These are phyloP conservation scores for Zygotorulaspora mrakii DNA, from an alignment of 1,139 yeast species.

Conservation along the genomic window DNA sequence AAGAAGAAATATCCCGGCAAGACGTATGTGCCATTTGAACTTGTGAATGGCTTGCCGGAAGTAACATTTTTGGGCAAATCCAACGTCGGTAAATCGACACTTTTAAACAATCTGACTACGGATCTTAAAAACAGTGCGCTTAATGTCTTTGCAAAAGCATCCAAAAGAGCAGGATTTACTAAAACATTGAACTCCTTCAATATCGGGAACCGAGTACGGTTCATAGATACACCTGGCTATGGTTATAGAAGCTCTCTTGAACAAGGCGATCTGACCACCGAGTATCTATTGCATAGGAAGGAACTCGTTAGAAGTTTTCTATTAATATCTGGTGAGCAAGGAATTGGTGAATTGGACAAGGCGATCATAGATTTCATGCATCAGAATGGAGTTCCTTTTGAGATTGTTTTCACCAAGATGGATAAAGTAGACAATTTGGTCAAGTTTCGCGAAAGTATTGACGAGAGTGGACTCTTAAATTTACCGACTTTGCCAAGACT, in stretches of 20 bases:
- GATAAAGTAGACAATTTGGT: constrained; percentile 45
- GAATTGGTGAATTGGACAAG: constrained; percentile 54
- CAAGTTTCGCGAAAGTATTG: constrained; percentile 31
- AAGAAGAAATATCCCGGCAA: constrained; percentile 23
- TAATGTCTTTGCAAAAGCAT: constrained; percentile 49
- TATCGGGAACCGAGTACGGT: constrained; percentile 55
- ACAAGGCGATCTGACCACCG: constrained; percentile 67
- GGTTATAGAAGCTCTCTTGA: constrained; percentile 57
- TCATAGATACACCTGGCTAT: constrained; percentile 86
- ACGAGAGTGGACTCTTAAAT: constrained; percentile 27
- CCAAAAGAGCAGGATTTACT: constrained; percentile 68
- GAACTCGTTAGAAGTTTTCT: constrained; percentile 57
- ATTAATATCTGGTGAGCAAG: constrained; percentile 55
- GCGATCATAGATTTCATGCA: constrained; percentile 50
- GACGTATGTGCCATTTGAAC: constrained; percentile 27
- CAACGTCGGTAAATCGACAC: constrained; percentile 79
- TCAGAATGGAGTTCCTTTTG: constrained; percentile 61
- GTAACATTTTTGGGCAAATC: constrained; percentile 73
- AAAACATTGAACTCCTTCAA: constrained; percentile 72
- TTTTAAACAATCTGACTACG: constrained; percentile 54
- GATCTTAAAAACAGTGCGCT: constrained; percentile 36
- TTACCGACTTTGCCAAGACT: constrained; percentile 39
- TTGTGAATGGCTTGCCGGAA: constrained; percentile 51
- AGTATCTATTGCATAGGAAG: constrained; percentile 53
- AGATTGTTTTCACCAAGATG: constrained; percentile 70